Evolutionary conservation across 2,329 filamentous ascomycete genomes (phyloP).

Genomic region (Akanthomyces dipterigenus): DNA sequence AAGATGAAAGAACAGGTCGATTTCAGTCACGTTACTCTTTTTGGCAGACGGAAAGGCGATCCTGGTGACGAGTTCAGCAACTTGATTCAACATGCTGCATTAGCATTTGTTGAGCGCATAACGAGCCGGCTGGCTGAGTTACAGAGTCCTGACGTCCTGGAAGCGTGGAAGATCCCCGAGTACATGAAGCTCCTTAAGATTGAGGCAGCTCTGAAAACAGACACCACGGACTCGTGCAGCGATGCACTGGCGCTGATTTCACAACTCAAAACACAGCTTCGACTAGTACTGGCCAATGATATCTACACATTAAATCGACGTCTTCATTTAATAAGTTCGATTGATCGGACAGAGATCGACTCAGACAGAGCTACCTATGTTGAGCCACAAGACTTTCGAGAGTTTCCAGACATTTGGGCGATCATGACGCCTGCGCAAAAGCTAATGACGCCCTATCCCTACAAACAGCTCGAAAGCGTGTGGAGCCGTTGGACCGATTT

Average conservation of each 20-base stretch:
- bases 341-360: conserved; percentile 16
- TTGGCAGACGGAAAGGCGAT: conserved; percentile 40
- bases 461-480: background rate
- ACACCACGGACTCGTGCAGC: conserved; percentile 9
- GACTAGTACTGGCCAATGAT: background rate
- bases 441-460: conserved; percentile 15
- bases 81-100: conserved; percentile 51
- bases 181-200: conserved; percentile 26
- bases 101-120: conserved; percentile 43
- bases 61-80: conserved; percentile 50
- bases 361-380: conserved; percentile 32
- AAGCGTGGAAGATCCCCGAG: conserved; percentile 23
- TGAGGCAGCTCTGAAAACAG: conserved; percentile 17
- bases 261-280: background rate
- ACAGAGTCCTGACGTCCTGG: conserved; percentile 26
- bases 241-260: background rate
- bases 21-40: conserved; percentile 26
- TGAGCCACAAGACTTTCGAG: conserved; percentile 21
- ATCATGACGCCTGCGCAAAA: conserved; percentile 26
- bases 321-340: background rate
- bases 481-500: background rate
- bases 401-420: conserved; percentile 19
- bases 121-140: conserved; percentile 23
- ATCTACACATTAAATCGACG: background rate
- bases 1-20: background rate